Evolutionary conservation across 163 green algal genomes (phyloP).

Genomic region (Trebouxiophyceae sp.): DNA sequence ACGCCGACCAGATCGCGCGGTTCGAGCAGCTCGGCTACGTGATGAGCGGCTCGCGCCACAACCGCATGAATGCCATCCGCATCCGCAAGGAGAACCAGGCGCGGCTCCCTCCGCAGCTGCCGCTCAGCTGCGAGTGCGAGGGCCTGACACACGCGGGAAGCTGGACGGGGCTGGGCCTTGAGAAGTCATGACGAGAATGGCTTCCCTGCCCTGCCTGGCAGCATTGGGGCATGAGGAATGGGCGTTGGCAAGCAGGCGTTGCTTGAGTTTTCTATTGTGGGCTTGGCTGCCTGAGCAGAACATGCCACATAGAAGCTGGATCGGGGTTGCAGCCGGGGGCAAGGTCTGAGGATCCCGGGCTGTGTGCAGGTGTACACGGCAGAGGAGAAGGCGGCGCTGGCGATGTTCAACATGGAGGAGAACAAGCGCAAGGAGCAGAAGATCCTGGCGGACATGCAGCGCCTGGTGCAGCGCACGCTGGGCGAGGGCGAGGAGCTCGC

Average conservation of each 20-base stretch:
- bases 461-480: conserved; percentile 56
- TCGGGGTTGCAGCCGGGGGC: too few relatives aligned
- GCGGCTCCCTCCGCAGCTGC: too few relatives aligned
- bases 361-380: conserved; percentile 80
- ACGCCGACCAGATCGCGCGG: conserved; percentile 75
- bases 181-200: too few relatives aligned
- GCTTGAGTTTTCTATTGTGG: too few relatives aligned
- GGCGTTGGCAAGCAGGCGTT: too few relatives aligned
- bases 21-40: conserved; percentile 95
- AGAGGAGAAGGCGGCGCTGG: conserved; percentile 96
- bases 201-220: too few relatives aligned
- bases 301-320: not conserved
- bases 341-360: too few relatives aligned
- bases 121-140: too few relatives aligned
- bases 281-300: not conserved
- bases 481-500: conserved; percentile 14
- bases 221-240: too few relatives aligned
- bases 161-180: too few relatives aligned
- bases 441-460: conserved; percentile 79
- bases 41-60: conserved; percentile 90
- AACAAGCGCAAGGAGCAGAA: conserved; percentile 87
- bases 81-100: conserved; percentile 95
- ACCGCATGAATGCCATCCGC: conserved; percentile 96
- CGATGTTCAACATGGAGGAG: conserved; percentile 98
- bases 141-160: too few relatives aligned